Percentiles rank a stretch among this genome's conserved stretches.
phyloP scores from a whole-genome alignment of 2,329 filamentous ascomycete genomes.

The Aphanocladium album region DNA sequence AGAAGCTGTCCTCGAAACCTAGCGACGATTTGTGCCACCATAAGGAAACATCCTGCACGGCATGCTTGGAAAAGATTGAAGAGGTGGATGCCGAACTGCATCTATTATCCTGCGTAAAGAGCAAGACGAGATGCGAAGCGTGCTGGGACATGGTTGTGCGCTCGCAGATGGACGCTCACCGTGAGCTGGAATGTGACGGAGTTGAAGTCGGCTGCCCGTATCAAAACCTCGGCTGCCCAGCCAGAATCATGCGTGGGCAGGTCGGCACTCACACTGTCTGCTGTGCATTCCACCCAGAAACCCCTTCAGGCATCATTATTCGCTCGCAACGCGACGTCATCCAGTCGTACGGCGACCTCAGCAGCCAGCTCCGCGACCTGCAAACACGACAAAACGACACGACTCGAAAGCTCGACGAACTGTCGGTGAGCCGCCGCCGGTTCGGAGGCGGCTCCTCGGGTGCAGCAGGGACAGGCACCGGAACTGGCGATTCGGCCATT shows the following conservation, averaged over 20 bases:
- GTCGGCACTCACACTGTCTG: constrained; percentile 41
- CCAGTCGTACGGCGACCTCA: constrained; percentile 32
- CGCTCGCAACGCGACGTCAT: constrained; percentile 45
- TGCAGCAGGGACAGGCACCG: neutral
- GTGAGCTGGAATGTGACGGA: constrained; percentile 45
- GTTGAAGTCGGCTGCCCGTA: constrained; percentile 45
- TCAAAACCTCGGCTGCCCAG: constrained; percentile 32
- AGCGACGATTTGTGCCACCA: constrained; percentile 52
- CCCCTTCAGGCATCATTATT: constrained; percentile 48
- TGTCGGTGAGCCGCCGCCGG: constrained; percentile 31
- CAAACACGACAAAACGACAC: constrained; percentile 30
- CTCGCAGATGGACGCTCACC: constrained; percentile 43
- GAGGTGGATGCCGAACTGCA: constrained; percentile 36
- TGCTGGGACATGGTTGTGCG: constrained; percentile 43
- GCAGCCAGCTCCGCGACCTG: constrained; percentile 30
- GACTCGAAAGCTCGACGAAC: constrained; percentile 30
- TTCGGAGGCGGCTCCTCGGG: too few species aligned
- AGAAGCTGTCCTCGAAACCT: constrained; percentile 47
- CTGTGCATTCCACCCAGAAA: constrained; percentile 48
- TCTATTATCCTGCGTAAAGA: constrained; percentile 38
- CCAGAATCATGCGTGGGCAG: constrained; percentile 28
- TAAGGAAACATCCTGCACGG: constrained; percentile 44
- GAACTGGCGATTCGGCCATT: constrained; percentile 34
- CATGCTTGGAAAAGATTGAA: constrained; percentile 47
- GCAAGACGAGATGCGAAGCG: constrained; percentile 43